A percentile compares a stretch with the other conserved stretches of the same genome.
phyloP scores from a whole-genome alignment of 2,329 filamentous ascomycete species.

The Cryphonectria parasitica region DNA sequence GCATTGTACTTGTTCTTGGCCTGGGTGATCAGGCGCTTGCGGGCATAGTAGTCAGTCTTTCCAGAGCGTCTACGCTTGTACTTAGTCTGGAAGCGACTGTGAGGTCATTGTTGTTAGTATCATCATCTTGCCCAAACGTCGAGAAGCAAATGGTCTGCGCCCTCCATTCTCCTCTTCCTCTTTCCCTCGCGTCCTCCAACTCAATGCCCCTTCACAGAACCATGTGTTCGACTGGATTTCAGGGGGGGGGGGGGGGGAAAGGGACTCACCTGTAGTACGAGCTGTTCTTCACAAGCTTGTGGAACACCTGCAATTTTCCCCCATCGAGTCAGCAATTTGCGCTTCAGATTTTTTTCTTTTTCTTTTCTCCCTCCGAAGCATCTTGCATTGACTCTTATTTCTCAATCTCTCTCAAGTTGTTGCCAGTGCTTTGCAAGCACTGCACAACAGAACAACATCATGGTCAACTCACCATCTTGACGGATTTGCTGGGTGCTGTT shows the following conservation, averaged over 20 bases:
- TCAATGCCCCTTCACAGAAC: not conserved
- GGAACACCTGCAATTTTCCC: constrained; percentile 71
- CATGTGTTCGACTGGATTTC: constrained; percentile 2
- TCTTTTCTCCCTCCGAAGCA: constrained; percentile 80
- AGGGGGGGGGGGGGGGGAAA: not conserved
- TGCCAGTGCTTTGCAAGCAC: constrained; percentile 17
- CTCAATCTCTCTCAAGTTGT: constrained; percentile 12
- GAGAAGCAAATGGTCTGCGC: not conserved
- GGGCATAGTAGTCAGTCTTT: constrained; percentile 99
- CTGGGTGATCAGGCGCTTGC: constrained; percentile 99
- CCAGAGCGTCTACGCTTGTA: constrained; percentile 95
- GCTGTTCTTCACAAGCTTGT: constrained; percentile 96
- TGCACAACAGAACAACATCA: not conserved
- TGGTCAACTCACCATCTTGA: constrained; percentile 71
- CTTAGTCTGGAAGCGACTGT: constrained; percentile 98
- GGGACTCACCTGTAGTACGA: constrained; percentile 93
- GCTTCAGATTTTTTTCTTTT: constrained; percentile 74
- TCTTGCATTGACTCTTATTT: constrained; percentile 83
- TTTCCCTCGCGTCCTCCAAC: not conserved
- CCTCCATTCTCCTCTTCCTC: not conserved
- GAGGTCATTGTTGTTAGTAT: constrained; percentile 21
- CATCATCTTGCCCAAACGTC: not conserved
- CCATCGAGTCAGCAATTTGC: constrained; percentile 99
- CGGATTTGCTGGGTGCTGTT: constrained; percentile 53
- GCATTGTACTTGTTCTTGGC: constrained; percentile 99